phyloP scores from a whole-genome alignment of 805 yeast species.

The Blastobotrys americana region DNA sequence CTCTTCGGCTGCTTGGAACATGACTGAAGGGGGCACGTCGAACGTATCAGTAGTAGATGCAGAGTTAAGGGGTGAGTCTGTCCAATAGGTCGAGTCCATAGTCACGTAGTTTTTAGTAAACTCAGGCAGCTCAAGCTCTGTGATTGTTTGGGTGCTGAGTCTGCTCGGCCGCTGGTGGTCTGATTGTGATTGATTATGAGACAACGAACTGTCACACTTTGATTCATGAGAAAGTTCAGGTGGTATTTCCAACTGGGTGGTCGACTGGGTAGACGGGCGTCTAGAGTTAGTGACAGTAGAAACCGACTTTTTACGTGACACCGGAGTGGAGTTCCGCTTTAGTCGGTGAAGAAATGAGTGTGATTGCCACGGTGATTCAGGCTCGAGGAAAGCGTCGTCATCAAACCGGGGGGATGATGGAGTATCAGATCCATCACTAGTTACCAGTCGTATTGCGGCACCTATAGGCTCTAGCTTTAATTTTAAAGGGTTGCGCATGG shows the following conservation, averaged over 20 bases:
- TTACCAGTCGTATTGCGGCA: constrained; percentile 8
- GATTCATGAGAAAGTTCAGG: not conserved
- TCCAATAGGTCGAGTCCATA: not conserved
- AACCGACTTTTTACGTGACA: not conserved
- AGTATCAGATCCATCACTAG: constrained; percentile 4
- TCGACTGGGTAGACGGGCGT: not conserved
- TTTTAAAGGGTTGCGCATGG: not conserved
- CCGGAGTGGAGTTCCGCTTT: not conserved
- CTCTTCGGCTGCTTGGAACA: not conserved
- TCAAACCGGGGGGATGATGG: constrained; percentile 1
- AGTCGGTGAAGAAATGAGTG: not conserved
- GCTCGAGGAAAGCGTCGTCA: constrained; percentile 3
- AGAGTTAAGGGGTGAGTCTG: not conserved
- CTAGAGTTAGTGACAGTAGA: not conserved
- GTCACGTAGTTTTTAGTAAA: not conserved
- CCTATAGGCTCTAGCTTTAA: constrained; percentile 5
- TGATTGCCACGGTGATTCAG: constrained; percentile 4
- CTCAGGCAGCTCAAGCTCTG: not conserved
- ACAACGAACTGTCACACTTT: not conserved
- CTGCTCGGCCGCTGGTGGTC: not conserved
- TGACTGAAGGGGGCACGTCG: not conserved
- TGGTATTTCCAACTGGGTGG: not conserved
- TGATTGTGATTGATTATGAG: no score
- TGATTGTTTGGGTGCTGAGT: not conserved
- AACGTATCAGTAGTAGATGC: not conserved